A percentile compares a stretch with the other conserved stretches of the same genome.
Evolutionary conservation across 352 stramenopile genomes (phyloP).

Genomic region (Phytophthora idaei): DNA sequence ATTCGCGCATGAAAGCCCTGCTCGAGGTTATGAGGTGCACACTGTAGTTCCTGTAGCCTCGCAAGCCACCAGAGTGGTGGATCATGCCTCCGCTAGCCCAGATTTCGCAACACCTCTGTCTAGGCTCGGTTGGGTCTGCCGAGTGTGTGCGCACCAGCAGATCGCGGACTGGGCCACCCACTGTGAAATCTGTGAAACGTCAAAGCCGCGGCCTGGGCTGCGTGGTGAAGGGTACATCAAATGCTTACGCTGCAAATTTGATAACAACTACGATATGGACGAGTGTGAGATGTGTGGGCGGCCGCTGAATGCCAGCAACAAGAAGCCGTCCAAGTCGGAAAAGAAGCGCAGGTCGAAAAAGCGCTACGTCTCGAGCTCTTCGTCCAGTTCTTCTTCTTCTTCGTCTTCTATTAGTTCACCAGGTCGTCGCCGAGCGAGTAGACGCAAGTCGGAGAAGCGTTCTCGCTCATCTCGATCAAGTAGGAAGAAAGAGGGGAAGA

Average conservation of each 20-base stretch:
- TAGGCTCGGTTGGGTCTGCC: conserved; percentile 66
- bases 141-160: conserved; percentile 72
- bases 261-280: conserved; percentile 79
- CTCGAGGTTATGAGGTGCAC: conserved; percentile 34
- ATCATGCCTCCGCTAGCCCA: conserved; percentile 34
- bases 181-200: conserved; percentile 77
- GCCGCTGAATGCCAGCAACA: conserved; percentile 39
- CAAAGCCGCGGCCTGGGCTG: conserved; percentile 53
- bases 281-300: conserved; percentile 73
- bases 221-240: conserved; percentile 61
- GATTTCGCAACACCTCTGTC: conserved; percentile 38
- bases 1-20: conserved; percentile 24
- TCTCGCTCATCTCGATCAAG: conserved; percentile 29
- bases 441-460: conserved; percentile 39
- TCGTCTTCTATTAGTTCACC: conserved; percentile 36
- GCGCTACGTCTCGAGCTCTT: conserved; percentile 44
- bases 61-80: conserved; percentile 33
- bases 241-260: conserved; percentile 71
- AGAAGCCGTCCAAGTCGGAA: conserved; percentile 31
- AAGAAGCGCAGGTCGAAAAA: conserved; percentile 49
- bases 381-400: conserved; percentile 35
- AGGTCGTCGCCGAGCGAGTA: conserved; percentile 32
- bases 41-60: conserved; percentile 40
- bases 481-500: conserved; percentile 32
- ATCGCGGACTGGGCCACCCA: conserved; percentile 71